Base-by-base conservation (phyloP, 352 stramenopile species). In the Globisporangium middletonii region DNA sequence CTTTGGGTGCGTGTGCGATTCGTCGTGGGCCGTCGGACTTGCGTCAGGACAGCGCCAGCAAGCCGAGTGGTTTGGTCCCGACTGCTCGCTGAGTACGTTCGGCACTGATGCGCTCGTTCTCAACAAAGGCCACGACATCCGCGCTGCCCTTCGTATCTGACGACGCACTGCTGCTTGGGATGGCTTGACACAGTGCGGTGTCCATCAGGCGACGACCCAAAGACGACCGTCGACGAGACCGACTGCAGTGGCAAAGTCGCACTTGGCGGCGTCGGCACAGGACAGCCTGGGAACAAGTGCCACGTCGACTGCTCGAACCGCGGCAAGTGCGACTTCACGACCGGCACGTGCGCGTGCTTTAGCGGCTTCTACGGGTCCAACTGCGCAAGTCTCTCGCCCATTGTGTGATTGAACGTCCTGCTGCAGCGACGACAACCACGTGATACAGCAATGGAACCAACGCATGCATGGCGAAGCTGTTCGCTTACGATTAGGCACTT, bases 31-130 rank as follows among this genome's bases (percentile, higher is more conserved):
- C 0, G 85, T 94, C 3, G 81, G 83, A 7, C 72, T 98, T 1
- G 87, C 50, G 3, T 38, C 59, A 1, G 87, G 75, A 1, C 59
- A 98, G 57, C 78, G 71, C 3, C 92, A 98, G 60, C 71, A 83
- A 37, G 68, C 85, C 3, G 65, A 97, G 65, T 97, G 83, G 76
- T 97, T 97, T 58, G 89, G 89, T 7, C 62, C 79, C 18, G 88
- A 95, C 53, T 97, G 90, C 64, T 95, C 86, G 12, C 59, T 72
- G 52, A 67, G 83, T 90, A 73, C 44, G 71, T 33, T 23, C n/a
- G n/a, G 7, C 43, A 15, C 43, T 48, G 5, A n/a, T 12, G 13
- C 13, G 7, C 60, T 28, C 4, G 7, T 2, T 33, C 2, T 12
- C 33, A 38, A 38, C 33, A 38, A 23, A 23, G 23, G 23, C 23